Conservation (phyloP, 228 moss, liverwort and hornwort genomes). For the Sphagnum magellanicum region DNA sequence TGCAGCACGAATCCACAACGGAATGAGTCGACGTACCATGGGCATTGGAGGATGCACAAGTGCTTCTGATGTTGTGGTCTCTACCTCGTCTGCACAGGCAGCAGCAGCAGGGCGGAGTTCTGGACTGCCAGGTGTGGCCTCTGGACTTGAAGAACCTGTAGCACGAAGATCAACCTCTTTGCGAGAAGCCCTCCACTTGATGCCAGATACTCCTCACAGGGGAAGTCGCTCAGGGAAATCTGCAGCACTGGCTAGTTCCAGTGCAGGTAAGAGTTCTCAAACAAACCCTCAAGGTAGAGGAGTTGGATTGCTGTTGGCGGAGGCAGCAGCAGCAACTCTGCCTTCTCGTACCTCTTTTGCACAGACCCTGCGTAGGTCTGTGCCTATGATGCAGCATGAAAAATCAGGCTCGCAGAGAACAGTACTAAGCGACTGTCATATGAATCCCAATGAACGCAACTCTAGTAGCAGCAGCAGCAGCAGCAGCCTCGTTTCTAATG, state of each 20-base stretch:
- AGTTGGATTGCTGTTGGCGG: conserved; percentile 29
- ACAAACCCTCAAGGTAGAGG: conserved; percentile 30
- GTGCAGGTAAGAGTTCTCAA: conserved; percentile 23
- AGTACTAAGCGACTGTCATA: conserved; percentile 29
- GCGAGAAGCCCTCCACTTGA: conserved; percentile 38
- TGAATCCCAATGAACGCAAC: conserved; percentile 47
- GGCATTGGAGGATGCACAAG: conserved; percentile 46
- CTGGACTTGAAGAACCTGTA: conserved; percentile 30
- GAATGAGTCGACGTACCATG: conserved; percentile 42
- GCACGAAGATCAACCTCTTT: conserved; percentile 27
- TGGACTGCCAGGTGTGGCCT: conserved; percentile 29
- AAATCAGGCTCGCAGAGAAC: conserved; percentile 38
- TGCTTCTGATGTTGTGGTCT: conserved; percentile 38
- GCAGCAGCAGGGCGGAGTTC: conserved; percentile 34
- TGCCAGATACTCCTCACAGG: conserved; percentile 25
- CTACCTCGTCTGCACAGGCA: conserved; percentile 45
- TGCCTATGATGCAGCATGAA: conserved; percentile 43
- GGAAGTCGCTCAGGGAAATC: conserved; percentile 56
- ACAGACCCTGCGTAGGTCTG: conserved; percentile 51
- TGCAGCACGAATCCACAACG: conserved; percentile 27
- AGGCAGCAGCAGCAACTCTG: conserved; percentile 15
- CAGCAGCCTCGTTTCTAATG: conserved; percentile 37
- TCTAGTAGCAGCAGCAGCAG: conserved; percentile 39
- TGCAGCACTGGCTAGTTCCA: conserved; percentile 36
- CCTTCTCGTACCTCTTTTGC: conserved; percentile 43